Conservation (phyloP, 108 stramenopile species). For the Skeletonema tropicum region DNA sequence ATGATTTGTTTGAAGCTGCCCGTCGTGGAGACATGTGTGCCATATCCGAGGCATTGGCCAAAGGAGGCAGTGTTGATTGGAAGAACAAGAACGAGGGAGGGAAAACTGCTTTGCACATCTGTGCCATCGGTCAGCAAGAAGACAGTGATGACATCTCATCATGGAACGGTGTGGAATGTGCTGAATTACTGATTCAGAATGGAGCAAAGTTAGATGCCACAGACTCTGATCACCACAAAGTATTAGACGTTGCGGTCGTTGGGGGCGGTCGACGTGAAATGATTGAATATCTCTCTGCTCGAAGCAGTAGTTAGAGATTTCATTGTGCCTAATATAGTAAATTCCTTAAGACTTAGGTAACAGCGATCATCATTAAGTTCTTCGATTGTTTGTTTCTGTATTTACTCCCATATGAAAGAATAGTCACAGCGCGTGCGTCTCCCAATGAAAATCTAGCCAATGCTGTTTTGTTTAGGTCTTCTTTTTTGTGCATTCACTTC, state of each 20-base stretch:
- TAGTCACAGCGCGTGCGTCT: background rate
- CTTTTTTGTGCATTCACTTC: background rate
- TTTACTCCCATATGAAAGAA: background rate
- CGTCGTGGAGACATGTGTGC: conserved; percentile 58
- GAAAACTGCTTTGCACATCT: conserved; percentile 67
- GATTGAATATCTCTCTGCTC: conserved; percentile 74
- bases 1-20: conserved; percentile 72
- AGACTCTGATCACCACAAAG: conserved; percentile 62
- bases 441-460: background rate
- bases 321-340: background rate
- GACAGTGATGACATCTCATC: conserved; percentile 34
- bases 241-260: conserved; percentile 71
- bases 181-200: conserved; percentile 82
- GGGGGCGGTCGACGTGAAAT: conserved; percentile 71
- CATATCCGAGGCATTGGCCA: conserved; percentile 68
- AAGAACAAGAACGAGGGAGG: conserved; percentile 62
- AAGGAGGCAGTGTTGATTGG: conserved; percentile 83
- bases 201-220: conserved; percentile 70
- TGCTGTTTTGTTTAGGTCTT: background rate
- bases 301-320: conserved; percentile 16
- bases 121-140: conserved; percentile 50
- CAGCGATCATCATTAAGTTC: background rate
- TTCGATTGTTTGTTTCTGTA: background rate
- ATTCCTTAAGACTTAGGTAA: conserved; percentile 13
- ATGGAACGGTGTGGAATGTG: conserved; percentile 78